Evolutionary conservation across 2,329 filamentous ascomycete genomes (phyloP).

Genomic region (Cytospora piceicola): DNA sequence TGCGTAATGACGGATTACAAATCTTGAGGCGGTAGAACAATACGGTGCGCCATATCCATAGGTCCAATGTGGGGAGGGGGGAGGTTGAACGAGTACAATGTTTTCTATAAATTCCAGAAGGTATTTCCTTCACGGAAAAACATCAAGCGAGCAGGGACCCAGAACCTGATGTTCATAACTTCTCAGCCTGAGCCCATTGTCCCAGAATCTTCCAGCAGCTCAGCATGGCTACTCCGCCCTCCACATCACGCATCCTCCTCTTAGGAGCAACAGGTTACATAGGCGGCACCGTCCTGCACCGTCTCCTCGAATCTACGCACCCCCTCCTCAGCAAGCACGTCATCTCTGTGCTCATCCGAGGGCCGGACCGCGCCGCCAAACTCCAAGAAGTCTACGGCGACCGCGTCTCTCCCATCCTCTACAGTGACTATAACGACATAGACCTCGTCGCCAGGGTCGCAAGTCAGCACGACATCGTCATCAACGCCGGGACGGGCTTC

Average conservation of each 20-base stretch:
- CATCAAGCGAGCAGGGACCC: neutral
- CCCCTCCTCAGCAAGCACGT: conserved; percentile 30
- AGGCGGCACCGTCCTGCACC: conserved; percentile 36
- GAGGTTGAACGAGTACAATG: neutral
- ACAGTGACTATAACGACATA: conserved; percentile 35
- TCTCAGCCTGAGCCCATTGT: neutral
- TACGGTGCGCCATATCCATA: neutral
- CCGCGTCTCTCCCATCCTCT: conserved; percentile 35
- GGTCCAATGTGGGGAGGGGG: neutral
- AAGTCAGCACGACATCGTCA: conserved; percentile 42
- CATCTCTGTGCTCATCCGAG: conserved; percentile 36
- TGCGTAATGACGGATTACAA: too few species aligned
- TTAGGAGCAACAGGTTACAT: conserved; percentile 39
- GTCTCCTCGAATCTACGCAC: conserved; percentile 33
- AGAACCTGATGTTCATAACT: neutral
- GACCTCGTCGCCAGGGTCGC: conserved; percentile 33
- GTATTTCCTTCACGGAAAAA: neutral
- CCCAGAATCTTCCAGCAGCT: neutral
- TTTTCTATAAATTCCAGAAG: neutral
- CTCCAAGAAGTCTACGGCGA: conserved; percentile 17
- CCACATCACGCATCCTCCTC: conserved; percentile 33
- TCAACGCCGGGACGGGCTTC: conserved; percentile 48
- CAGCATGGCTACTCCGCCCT: neutral
- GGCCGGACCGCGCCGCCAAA: conserved; percentile 8
- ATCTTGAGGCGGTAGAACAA: too few species aligned